A percentile compares a stretch with the other conserved stretches of the same genome.
phyloP scores from a whole-genome alignment of 164 flowering plant species.

The Nymphaea thermarum region DNA sequence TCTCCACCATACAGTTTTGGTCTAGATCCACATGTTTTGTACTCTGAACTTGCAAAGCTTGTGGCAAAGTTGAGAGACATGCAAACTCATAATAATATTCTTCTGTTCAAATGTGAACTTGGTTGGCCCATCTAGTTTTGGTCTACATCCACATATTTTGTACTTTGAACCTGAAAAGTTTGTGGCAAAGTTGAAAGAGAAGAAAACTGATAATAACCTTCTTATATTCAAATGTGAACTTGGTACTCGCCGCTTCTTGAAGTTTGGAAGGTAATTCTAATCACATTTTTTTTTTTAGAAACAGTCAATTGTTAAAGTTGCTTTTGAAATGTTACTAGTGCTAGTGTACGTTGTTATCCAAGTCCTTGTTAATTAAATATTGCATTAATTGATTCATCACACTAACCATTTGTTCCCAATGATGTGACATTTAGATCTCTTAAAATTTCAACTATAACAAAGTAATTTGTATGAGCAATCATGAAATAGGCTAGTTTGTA shows the following conservation, averaged over 20 bases:
- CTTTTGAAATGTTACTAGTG: background rate
- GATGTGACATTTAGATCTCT: too few relatives aligned
- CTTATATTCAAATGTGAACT: slow-evolving; percentile 35
- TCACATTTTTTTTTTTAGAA: background rate
- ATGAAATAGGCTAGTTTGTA: too few relatives aligned
- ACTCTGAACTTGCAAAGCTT: slow-evolving; percentile 91
- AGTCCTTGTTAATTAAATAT: too few relatives aligned
- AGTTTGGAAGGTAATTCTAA: slow-evolving; percentile 13
- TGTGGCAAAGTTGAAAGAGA: slow-evolving; percentile 80
- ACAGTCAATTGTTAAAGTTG: background rate
- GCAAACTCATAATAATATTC: slow-evolving; percentile 40
- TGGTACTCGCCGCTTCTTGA: slow-evolving; percentile 13
- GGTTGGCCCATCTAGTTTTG: too few relatives aligned
- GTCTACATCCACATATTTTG: slow-evolving; percentile 76
- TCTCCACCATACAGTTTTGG: too few relatives aligned
- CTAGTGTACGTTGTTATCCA: background rate
- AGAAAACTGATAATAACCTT: slow-evolving; percentile 59
- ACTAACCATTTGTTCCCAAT: background rate
- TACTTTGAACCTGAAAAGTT: slow-evolving; percentile 94
- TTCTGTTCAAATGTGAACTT: slow-evolving; percentile 33
- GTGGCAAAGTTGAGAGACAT: slow-evolving; percentile 79
- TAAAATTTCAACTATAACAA: too few relatives aligned
- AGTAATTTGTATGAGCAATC: too few relatives aligned
- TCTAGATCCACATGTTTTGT: slow-evolving; percentile 35
- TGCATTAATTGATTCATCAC: too few relatives aligned